These are phyloP conservation scores for Candida verbasci DNA, from an alignment of 805 yeast species.

Conservation along the genomic window DNA sequence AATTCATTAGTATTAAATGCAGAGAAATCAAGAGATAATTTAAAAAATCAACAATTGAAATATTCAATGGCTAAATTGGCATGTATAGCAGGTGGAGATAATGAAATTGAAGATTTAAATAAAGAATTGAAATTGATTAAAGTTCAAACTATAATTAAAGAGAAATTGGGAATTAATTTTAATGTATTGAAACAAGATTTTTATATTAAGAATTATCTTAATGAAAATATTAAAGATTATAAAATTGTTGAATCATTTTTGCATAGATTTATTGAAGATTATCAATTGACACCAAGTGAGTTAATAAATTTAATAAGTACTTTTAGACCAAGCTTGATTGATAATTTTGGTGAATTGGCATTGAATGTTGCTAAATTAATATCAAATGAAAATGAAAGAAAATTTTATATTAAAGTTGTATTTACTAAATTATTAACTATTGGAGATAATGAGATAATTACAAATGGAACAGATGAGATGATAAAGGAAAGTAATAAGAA, in stretches of 20 bases:
- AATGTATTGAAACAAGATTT: constrained; percentile 9
- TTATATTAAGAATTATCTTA: constrained; percentile 16
- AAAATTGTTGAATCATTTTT: constrained; percentile 19
- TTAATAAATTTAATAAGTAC: constrained; percentile 51
- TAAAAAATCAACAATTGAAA: constrained; percentile 48
- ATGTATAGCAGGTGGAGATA: constrained; percentile 38
- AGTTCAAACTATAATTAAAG: constrained; percentile 35
- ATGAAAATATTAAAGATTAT: constrained; percentile 9
- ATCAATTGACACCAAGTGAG: constrained; percentile 39
- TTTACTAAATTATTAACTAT: constrained; percentile 58
- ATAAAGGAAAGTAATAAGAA: constrained; percentile 34
- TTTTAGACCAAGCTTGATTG: constrained; percentile 25
- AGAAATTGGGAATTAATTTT: background rate
- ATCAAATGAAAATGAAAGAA: constrained; percentile 20
- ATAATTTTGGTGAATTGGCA: constrained; percentile 34
- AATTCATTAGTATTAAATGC: constrained; percentile 40
- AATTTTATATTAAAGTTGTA: constrained; percentile 23
- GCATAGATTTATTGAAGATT: constrained; percentile 28
- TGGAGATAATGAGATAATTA: constrained; percentile 19
- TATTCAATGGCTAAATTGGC: constrained; percentile 71
- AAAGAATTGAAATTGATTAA: constrained; percentile 44
- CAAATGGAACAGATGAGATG: constrained; percentile 42
- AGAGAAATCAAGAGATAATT: constrained; percentile 36
- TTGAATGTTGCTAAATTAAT: constrained; percentile 46
- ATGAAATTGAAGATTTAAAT: constrained; percentile 43